phyloP scores from a whole-genome alignment of 2,329 filamentous ascomycete genomes.

The Trichoderma polysporum region DNA sequence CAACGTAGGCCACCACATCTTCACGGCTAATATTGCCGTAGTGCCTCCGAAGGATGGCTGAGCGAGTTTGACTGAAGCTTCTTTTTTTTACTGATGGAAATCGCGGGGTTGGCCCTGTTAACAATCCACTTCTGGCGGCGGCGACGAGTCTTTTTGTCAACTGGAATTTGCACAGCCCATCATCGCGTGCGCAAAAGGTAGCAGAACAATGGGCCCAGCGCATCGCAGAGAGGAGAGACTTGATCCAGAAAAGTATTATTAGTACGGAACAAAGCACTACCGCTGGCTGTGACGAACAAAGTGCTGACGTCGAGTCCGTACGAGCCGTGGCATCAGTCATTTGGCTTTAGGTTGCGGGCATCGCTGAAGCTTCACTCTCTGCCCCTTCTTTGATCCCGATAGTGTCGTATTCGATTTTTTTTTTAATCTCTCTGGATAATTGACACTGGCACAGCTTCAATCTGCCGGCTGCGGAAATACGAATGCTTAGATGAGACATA shows the following conservation, averaged over 20 bases:
- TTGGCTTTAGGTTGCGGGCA: constrained; percentile 4
- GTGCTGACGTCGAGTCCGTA: constrained; percentile 1
- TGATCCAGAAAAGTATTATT: background rate
- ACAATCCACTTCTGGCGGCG: background rate
- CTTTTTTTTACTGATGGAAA: background rate
- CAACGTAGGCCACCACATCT: background rate
- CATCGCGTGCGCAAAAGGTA: background rate
- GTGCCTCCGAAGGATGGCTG: background rate
- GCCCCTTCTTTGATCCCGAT: background rate
- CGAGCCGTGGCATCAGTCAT: background rate
- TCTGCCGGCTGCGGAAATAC: background rate
- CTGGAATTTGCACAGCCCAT: background rate
- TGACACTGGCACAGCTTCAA: background rate
- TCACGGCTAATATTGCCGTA: background rate
- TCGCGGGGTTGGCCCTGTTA: background rate
- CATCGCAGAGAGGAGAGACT: background rate
- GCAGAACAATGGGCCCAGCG: constrained; percentile 1
- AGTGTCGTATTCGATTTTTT: background rate
- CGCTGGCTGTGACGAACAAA: background rate
- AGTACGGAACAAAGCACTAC: background rate
- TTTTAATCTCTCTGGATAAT: background rate
- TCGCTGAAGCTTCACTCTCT: background rate
- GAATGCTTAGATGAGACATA: constrained; percentile 17
- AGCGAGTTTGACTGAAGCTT: background rate
- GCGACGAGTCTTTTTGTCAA: background rate